Conservation (phyloP, 495 filamentous ascomycete genomes). For the Aspergillus avenaceus region DNA sequence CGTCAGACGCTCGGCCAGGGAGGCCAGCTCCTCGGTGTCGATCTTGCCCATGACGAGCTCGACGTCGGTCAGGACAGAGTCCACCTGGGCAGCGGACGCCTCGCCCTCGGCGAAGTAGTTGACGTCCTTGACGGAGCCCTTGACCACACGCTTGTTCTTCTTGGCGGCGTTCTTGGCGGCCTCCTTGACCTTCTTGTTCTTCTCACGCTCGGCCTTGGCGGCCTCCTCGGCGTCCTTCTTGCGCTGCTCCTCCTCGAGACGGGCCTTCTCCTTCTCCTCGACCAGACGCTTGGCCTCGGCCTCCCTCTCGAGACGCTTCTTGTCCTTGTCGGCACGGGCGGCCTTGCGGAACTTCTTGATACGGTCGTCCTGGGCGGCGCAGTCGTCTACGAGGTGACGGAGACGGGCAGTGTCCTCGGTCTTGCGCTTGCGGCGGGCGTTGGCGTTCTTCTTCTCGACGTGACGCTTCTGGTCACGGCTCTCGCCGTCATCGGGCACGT, state of each 20-base stretch:
- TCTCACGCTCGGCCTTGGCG: constrained; percentile 74
- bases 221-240: constrained; percentile 80
- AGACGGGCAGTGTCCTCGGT: constrained; percentile 90
- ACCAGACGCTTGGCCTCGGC: constrained; percentile 79
- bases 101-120: constrained; percentile 76
- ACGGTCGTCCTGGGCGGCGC: constrained; percentile 76
- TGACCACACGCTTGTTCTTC: constrained; percentile 98
- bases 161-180: constrained; percentile 96
- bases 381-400: constrained; percentile 82
- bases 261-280: constrained; percentile 73
- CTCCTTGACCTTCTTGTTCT: constrained; percentile 95
- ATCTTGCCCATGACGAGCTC: constrained; percentile 87
- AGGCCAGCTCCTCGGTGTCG: constrained; percentile 81
- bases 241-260: constrained; percentile 71
- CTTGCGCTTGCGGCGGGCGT: constrained; percentile 98
- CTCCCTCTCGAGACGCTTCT: constrained; percentile 85
- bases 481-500: constrained; percentile 97
- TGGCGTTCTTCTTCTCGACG: constrained; percentile 95
- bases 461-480: constrained; percentile 98
- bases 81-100: constrained; percentile 68
- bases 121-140: constrained; percentile 86
- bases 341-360: constrained; percentile 95
- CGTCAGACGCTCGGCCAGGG: constrained; percentile 70
- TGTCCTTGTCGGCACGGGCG: constrained; percentile 88
- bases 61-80: constrained; percentile 77